These are phyloP conservation scores for Cladophialophora yegresii DNA, from an alignment of 2,329 filamentous ascomycete species.

Conservation along the genomic window DNA sequence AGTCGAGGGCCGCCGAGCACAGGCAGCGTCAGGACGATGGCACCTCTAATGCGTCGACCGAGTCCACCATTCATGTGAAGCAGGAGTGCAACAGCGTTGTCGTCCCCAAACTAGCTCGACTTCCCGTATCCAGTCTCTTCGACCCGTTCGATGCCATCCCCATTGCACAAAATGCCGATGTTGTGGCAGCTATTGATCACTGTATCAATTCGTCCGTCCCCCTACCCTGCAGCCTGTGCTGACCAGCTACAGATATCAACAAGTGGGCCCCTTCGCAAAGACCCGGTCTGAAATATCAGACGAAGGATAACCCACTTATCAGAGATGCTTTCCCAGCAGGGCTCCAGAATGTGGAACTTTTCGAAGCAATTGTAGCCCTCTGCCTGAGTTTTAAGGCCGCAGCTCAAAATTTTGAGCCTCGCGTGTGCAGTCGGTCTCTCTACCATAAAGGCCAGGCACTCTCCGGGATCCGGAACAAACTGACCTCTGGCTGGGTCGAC, in stretches of 20 bases:
- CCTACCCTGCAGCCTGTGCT: not conserved
- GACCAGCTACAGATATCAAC: constrained; percentile 21
- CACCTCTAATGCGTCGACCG: not conserved
- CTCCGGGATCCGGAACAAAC: constrained; percentile 19
- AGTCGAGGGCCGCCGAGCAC: not conserved
- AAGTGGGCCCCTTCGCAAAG: constrained; percentile 27
- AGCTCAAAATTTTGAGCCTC: constrained; percentile 17
- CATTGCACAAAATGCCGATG: constrained; percentile 20
- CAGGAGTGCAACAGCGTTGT: not conserved
- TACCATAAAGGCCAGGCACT: constrained; percentile 28
- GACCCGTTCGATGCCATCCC: constrained; percentile 25
- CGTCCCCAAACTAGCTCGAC: constrained; percentile 8
- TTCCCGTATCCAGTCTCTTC: constrained; percentile 21
- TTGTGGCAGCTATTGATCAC: constrained; percentile 26
- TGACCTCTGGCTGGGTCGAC: constrained; percentile 23
- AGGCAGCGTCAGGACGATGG: not conserved
- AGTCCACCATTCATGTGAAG: not conserved
- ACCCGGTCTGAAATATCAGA: constrained; percentile 26
- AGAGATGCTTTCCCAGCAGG: constrained; percentile 25
- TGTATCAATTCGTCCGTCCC: constrained; percentile 12
- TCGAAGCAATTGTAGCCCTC: constrained; percentile 27
- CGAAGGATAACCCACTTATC: constrained; percentile 30
- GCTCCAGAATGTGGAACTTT: constrained; percentile 28
- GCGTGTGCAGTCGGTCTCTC: constrained; percentile 19
- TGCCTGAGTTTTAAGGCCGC: constrained; percentile 27